A percentile compares a stretch with the other conserved stretches of the same genome.
Conservation (phyloP, 352 stramenopile species). For the Pythium sp. region DNA sequence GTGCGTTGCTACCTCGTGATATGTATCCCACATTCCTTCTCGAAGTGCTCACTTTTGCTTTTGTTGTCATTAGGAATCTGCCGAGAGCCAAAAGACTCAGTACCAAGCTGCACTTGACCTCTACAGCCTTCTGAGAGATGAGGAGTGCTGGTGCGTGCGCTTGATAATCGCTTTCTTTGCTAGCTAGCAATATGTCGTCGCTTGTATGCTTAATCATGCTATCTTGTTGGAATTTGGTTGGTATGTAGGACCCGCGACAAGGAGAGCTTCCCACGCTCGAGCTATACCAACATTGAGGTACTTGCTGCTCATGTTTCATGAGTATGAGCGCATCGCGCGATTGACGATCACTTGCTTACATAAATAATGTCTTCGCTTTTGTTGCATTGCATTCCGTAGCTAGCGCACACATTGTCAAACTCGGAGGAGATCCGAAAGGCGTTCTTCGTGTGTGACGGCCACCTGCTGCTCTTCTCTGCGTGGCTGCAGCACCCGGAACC, state of each 20-base stretch:
- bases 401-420: constrained; percentile 30
- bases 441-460: constrained; percentile 51
- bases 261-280: constrained; percentile 76
- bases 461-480: constrained; percentile 62
- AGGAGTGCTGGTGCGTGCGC: constrained; percentile 55
- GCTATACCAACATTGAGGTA: constrained; percentile 71
- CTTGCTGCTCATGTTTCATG: background rate
- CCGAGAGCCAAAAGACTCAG: constrained; percentile 42
- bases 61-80: constrained; percentile 29
- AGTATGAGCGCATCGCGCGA: background rate
- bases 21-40: background rate
- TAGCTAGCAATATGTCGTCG: background rate
- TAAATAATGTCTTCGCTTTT: background rate
- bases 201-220: background rate
- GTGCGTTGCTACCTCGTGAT: constrained; percentile 23
- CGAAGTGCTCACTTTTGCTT: background rate
- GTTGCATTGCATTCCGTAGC: background rate
- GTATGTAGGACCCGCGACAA: constrained; percentile 60
- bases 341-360: background rate
- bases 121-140: constrained; percentile 65
- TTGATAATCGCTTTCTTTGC: background rate
- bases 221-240: constrained; percentile 1
- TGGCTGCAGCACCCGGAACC: constrained; percentile 78
- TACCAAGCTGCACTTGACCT: constrained; percentile 50
- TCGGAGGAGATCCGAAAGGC: constrained; percentile 25